Conservation (phyloP, 2,329 filamentous ascomycete genomes). For the Anthostomella pinea region DNA sequence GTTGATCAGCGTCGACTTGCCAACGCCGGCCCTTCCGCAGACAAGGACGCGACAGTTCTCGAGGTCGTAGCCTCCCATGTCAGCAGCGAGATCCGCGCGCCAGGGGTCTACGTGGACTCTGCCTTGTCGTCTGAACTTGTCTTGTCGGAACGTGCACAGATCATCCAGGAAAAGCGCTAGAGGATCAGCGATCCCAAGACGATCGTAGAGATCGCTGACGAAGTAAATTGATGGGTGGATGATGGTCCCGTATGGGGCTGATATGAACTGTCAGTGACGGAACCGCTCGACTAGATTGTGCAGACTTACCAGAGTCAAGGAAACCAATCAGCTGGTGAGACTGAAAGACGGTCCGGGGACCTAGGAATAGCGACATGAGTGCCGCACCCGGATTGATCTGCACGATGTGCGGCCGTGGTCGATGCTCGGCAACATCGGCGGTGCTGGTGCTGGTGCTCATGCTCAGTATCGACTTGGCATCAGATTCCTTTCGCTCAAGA, state of each 20-base stretch:
- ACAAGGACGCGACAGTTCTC: conserved; percentile 25
- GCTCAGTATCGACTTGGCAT: no score
- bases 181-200: conserved; percentile 14
- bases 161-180: conserved; percentile 15
- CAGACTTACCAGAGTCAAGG: conserved; percentile 14
- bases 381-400: conserved; percentile 18
- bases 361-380: conserved; percentile 15
- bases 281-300: no score
- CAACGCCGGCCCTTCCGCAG: conserved; percentile 27
- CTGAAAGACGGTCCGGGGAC: conserved; percentile 16
- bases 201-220: conserved; percentile 20
- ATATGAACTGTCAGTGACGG: no score
- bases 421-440: conserved; percentile 12
- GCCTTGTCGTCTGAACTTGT: conserved; percentile 13
- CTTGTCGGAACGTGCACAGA: conserved; percentile 15
- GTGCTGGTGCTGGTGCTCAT: no score
- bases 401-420: conserved; percentile 17
- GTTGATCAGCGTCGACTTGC: conserved; percentile 28
- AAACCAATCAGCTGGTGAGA: conserved; percentile 15
- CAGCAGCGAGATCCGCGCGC: conserved; percentile 16
- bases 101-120: conserved; percentile 19
- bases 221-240: conserved; percentile 24
- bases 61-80: conserved; percentile 14
- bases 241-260: conserved; percentile 22
- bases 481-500: no score